These are phyloP conservation scores for Psilocybe azurescens DNA, from an alignment of 768 basidiomycete genomes.

Conservation along the genomic window DNA sequence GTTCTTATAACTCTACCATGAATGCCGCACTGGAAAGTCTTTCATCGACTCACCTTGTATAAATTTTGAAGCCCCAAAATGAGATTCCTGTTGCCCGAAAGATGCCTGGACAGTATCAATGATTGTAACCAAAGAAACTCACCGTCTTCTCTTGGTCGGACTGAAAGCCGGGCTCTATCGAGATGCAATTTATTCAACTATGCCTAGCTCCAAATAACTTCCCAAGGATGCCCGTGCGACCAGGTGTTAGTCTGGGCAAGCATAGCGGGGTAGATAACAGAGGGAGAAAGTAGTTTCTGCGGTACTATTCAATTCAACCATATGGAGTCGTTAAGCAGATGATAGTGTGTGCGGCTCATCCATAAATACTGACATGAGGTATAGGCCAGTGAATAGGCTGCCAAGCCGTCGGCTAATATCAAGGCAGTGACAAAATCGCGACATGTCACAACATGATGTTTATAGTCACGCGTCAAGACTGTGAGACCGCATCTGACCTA, in stretches of 20 bases:
- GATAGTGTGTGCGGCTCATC: no score
- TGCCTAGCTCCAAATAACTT: not conserved
- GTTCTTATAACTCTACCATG: no score
- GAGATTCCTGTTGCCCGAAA: not conserved
- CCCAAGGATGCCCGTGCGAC: not conserved
- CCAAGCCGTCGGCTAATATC: constrained; percentile 13
- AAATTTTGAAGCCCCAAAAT: not conserved
- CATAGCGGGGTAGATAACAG: not conserved
- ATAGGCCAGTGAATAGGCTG: not conserved
- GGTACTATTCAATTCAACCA: not conserved
- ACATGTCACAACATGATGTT: constrained; percentile 25
- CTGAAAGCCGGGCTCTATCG: not conserved
- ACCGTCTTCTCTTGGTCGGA: not conserved
- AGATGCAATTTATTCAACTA: not conserved
- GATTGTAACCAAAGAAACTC: not conserved
- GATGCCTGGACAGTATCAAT: not conserved
- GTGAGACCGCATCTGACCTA: not conserved
- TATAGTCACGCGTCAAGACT: constrained; percentile 22
- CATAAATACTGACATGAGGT: no score
- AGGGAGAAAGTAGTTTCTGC: constrained; percentile 6
- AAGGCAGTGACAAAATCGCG: constrained; percentile 19
- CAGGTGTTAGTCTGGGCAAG: no score
- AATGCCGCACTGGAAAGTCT: no score
- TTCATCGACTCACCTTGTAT: no score
- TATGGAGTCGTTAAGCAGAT: no score